Base-by-base conservation (phyloP, 108 stramenopile species). In the Cyclostephanos invisitatus region DNA sequence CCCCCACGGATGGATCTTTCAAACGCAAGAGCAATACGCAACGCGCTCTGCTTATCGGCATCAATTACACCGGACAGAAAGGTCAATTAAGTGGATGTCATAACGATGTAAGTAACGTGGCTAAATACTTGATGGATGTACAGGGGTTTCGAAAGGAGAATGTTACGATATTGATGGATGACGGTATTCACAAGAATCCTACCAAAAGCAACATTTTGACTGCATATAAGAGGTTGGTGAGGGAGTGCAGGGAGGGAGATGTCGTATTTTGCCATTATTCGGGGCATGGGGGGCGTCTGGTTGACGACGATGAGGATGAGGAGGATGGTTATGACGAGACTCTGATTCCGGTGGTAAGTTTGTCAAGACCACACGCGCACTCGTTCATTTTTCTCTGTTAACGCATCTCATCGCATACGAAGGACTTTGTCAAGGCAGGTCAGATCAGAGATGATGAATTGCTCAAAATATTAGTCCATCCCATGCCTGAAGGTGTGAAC, bases 101-200 rank as follows among this genome's bases (percentile, higher is more conserved):
- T 74, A 90, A 91, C 64, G 93, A 95, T 79, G 91, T 88, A 15
- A 29, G 53, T 12, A 85, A 89, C 47, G 88, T 95, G 77, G 63
- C 81, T 67, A 63, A 87, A 24, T 96, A 91, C 78, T 73, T 96
- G 70, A 85, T 68, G 55, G 72, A 90, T 15, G 78, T 84, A 27
- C 74, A 93, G 57, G 96, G 96, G 12, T 97, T 96, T 72, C 38
- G 67, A n/a, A 85, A 89, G 62, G 75, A 73, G 18, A 83, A 91
- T 59, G 88, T 96, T 79, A 78, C 88, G 14, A 85, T 97, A 61
- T 73, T 97, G 48, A 95, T 96, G 94, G 97, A 97, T 75, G 97
- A 97, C 70, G 92, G 86, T 10, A 48, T 68, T 28, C 78, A 86
- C 64, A 83, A 88, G 49, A 27, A 21, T 44, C 92, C 92, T 18